Conservation (phyloP, 1,139 yeast species). For the Hansenula sp. region DNA sequence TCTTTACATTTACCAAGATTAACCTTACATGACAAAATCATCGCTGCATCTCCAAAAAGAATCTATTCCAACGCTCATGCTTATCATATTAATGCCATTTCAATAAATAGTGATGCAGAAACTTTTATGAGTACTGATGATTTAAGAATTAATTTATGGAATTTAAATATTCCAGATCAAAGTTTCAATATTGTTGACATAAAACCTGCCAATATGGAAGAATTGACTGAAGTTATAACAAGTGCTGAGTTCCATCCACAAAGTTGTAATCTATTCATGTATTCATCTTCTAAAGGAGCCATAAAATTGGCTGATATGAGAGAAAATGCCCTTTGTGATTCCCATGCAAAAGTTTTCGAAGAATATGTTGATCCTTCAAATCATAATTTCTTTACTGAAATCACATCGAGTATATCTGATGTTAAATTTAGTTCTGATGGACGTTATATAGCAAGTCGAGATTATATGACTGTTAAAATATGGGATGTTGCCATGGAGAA, state of each 20-base stretch:
- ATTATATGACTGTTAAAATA: conserved; percentile 94
- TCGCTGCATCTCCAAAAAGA: conserved; percentile 91
- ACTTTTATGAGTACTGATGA: conserved; percentile 94
- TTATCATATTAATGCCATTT: conserved; percentile 93
- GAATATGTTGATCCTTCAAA: conserved; percentile 91
- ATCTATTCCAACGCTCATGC: conserved; percentile 97
- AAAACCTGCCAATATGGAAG: conserved; percentile 98
- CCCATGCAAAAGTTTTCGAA: conserved; percentile 84
- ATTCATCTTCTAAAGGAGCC: conserved; percentile 95
- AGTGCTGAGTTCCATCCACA: conserved; percentile 95
- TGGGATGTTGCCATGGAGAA: conserved; percentile 99
- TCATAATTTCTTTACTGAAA: conserved; percentile 96
- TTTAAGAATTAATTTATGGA: conserved; percentile 94
- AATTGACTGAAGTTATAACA: conserved; percentile 97
- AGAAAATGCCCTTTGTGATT: conserved; percentile 89
- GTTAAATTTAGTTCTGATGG: conserved; percentile 93
- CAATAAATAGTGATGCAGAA: conserved; percentile 93
- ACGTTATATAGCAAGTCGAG: conserved; percentile 90
- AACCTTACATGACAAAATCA: conserved; percentile 88
- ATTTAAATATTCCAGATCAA: conserved; percentile 90
- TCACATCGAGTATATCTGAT: conserved; percentile 91
- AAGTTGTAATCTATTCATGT: conserved; percentile 92
- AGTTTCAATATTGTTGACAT: conserved; percentile 96
- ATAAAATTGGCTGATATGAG: conserved; percentile 97
- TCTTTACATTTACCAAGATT: conserved; percentile 77